Conservation (phyloP, 139 green algal genomes). For the Diplosphaera chodatii region DNA sequence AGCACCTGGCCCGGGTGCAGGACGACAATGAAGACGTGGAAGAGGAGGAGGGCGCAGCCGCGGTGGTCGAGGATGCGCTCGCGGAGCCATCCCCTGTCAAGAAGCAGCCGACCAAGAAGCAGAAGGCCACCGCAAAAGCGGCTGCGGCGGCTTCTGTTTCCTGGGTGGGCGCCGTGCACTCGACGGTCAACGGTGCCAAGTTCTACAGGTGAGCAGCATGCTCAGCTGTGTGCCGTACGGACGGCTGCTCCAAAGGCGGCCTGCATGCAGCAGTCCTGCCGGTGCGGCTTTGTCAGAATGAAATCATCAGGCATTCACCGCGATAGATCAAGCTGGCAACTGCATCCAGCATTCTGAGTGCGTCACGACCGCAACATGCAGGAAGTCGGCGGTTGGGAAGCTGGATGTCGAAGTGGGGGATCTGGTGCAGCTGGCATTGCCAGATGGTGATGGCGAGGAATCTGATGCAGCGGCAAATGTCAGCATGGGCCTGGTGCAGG, state of each 20-base stretch:
- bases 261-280: too few species aligned
- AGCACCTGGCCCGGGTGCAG: too few species aligned
- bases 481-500: conserved; percentile 59
- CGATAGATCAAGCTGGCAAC: too few species aligned
- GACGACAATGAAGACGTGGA: conserved; percentile 71
- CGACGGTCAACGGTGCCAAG: conserved; percentile 17
- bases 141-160: conserved; percentile 7
- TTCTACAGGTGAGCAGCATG: conserved; percentile 32
- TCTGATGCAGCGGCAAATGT: background rate
- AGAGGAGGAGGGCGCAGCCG: conserved; percentile 34
- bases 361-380: too few species aligned
- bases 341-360: too few species aligned
- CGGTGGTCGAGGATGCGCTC: conserved; percentile 41
- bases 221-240: too few species aligned
- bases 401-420: conserved; percentile 36
- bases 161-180: conserved; percentile 23
- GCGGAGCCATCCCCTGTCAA: conserved; percentile 11
- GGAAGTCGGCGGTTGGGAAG: conserved; percentile 32
- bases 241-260: too few species aligned
- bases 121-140: background rate
- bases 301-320: too few species aligned
- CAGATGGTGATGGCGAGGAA: conserved; percentile 17
- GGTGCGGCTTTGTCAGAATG: too few species aligned
- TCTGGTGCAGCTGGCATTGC: conserved; percentile 36
- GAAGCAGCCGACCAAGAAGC: conserved; percentile 12